Base-by-base conservation (phyloP, 2,329 filamentous ascomycete genomes). In the Graphilbum fragrans region DNA sequence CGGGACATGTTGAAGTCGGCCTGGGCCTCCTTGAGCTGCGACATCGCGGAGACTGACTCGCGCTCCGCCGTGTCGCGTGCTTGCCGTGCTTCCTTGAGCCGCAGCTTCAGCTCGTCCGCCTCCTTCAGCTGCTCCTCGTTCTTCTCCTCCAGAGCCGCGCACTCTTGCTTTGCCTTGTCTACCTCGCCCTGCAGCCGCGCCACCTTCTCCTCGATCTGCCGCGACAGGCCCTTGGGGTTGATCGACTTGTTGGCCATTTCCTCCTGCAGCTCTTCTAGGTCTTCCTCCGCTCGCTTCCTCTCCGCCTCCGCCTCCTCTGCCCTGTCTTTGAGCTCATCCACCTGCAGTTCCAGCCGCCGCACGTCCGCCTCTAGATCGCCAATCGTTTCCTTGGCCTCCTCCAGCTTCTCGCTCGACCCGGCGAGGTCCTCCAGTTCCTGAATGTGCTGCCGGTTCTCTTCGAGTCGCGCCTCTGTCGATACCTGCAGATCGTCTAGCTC, bases 191-290 rank as follows among this genome's bases (percentile, higher is more conserved):
- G 80, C 10, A 88, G 62, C 25, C 76, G 75, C 39, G 66, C 62
- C 9, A 77, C 63, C 57, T 78, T 85, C 49, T 85, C 81, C 52
- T 88, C 82, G 17, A 86, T 70, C 58, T 88, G 82, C 25, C 82
- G 74, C 40, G 77, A 83, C 9, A 86, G 66, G 2, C 80, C 82
- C 54, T 83, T 86, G 12, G 81, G 83, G 41, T 77, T 76, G 31
- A 86, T 71, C 0, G 83, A 88, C 51, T 86, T 87, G 59, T 88
- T 80, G 19, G 81, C 72, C 70, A 87, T 76, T 52, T 87, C 83
- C 41, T 85, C 80, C 47, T 84, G 81, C 20, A 87, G 66, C 52
- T 81, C 76, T 50, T 78, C 69, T 16, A 81, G 61, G 44, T 81
- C 70, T 7, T 60, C 62, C 50, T 78, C 72, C 2, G 76, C 76